Evolutionary conservation across 148 eudicot genomes (phyloP), one percentile per base, ranked within the genome.

Genomic region (Chenopodium album): DNA sequence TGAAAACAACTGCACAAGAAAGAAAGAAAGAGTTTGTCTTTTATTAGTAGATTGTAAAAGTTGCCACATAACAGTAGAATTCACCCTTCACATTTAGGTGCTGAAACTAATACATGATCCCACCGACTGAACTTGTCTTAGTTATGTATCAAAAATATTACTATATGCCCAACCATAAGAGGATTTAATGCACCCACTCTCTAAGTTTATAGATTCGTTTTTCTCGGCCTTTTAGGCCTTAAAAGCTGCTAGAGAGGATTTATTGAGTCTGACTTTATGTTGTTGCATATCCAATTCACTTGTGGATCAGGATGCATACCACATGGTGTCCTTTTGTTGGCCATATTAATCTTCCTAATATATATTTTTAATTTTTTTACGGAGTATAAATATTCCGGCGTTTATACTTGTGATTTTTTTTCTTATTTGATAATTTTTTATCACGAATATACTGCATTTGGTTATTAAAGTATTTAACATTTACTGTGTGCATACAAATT

Each of bases 231-330:
- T 29, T 17, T 2, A 4, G 7, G 52, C 44, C 50, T 13, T 34
- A 20, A 5, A 10, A 29, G 52, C 72, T 17, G 52, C 52, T 41
- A 34, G 10, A 9, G 28, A 9, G 75, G 52, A 37, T 37, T 37
- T 71, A 71, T 71, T 41, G 75, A 71, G 13, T 37, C 50, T 71
- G 50, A 71, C 50, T 37, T 71, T 14, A 34, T 41, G 75, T 50
- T 71, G 50, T 71, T 37, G 28, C 62, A 56, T 14, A 56, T 19
- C 26, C 4, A 19, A 16, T 7, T 71, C 28, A 71, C 65, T 52
- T 41, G 52, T 71, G 75, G 75, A 71, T 71, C 52, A 71, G 50
- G 52, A 37, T 71, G 73, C 47, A 70, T 71, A 19, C 12, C 52
- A 71, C 7, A 28, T 20, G 75, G 28, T 12, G 12, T 41, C 52